Percentiles rank a stretch among this genome's conserved stretches.
These are phyloP conservation scores for Arthrinium phaeospermum DNA, from an alignment of 2,329 filamentous ascomycete genomes.

Conservation along the genomic window DNA sequence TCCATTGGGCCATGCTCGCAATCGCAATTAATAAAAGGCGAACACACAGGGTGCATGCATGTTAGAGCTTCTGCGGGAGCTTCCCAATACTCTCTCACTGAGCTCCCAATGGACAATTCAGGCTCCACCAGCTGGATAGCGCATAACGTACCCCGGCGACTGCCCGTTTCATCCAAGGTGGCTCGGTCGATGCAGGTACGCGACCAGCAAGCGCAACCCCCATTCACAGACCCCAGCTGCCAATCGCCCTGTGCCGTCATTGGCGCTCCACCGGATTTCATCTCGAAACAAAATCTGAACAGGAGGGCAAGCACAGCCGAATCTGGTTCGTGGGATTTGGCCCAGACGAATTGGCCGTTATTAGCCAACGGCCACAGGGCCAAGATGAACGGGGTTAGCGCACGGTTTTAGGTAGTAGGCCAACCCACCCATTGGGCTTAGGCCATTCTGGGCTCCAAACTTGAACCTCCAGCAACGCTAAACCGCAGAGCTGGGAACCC, in stretches of 20 bases:
- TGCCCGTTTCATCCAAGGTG: conserved; percentile 1
- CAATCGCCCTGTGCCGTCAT: conserved; percentile 4
- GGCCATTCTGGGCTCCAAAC: not conserved
- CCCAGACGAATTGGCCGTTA: not conserved
- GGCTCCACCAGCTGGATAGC: not conserved
- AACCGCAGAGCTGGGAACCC: not conserved
- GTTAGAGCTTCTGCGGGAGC: not conserved
- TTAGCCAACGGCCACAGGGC: not conserved
- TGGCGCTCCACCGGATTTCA: not conserved
- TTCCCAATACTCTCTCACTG: not conserved
- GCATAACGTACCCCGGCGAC: not conserved
- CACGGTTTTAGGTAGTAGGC: not conserved
- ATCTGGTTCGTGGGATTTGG: not conserved
- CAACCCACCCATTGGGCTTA: not conserved
- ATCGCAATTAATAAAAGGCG: not conserved
- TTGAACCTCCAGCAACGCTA: not conserved
- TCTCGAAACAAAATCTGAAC: not conserved
- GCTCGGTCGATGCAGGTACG: not conserved
- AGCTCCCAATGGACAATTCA: not conserved
- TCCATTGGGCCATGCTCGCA: not conserved
- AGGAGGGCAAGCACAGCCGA: not conserved
- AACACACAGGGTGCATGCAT: not conserved
- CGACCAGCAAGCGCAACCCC: not conserved
- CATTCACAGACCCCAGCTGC: not conserved
- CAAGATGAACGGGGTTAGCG: not conserved